These are phyloP conservation scores for Ascoidea asiatica DNA, from an alignment of 805 yeast genomes.

Conservation along the genomic window DNA sequence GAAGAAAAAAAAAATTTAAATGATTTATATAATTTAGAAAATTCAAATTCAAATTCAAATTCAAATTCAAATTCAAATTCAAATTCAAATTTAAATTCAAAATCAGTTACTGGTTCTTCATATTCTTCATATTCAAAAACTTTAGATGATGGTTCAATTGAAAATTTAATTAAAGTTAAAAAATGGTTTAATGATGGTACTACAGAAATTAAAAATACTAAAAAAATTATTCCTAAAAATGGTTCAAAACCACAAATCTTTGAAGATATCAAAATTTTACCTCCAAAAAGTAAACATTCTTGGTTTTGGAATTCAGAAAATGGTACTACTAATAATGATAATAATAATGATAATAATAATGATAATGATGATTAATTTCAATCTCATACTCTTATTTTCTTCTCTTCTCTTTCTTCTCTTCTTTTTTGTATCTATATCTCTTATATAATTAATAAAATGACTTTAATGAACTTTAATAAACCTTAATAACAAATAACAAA, in stretches of 20 bases:
- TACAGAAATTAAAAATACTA: constrained; percentile 23
- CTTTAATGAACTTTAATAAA: too few relatives aligned
- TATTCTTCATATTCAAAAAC: constrained; percentile 23
- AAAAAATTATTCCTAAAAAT: constrained; percentile 22
- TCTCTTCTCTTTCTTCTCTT: too few relatives aligned
- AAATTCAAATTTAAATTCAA: constrained; percentile 7
- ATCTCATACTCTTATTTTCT: too few relatives aligned
- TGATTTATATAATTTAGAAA: constrained; percentile 9
- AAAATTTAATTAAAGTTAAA: constrained; percentile 23
- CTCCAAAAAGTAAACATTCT: constrained; percentile 2
- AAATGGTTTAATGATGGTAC: constrained; percentile 30
- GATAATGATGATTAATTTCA: too few relatives aligned
- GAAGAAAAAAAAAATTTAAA: constrained; percentile 3
- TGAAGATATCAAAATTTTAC: constrained; percentile 4
- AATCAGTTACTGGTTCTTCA: constrained; percentile 23
- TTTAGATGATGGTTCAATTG: constrained; percentile 27
- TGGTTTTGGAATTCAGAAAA: constrained; percentile 11
- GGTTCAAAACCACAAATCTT: constrained; percentile 24
- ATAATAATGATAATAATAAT: too few relatives aligned
- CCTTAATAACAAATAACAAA: too few relatives aligned
- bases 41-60: not conserved
- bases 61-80: constrained; percentile 15
- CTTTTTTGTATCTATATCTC: too few relatives aligned
- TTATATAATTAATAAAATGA: too few relatives aligned
- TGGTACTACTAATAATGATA: too few relatives aligned